Evolutionary conservation across 139 green algal species (phyloP).

Genomic region (Tetratostichococcus sp.): DNA sequence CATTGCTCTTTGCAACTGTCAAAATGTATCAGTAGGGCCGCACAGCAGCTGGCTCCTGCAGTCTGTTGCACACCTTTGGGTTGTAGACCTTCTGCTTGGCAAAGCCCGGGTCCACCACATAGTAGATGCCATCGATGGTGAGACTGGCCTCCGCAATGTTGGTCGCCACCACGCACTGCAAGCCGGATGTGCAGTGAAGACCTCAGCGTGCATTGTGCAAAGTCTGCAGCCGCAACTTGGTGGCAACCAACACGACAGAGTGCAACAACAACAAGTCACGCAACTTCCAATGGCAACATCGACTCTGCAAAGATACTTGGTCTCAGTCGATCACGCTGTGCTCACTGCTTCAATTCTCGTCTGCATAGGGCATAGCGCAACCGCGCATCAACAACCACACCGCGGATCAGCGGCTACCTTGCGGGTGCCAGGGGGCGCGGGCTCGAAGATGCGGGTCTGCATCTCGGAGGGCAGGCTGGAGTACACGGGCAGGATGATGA

Average conservation of each 20-base stretch:
- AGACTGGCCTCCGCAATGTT: conserved; percentile 98
- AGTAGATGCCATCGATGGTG: conserved; percentile 99
- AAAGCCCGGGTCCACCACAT: conserved; percentile 89
- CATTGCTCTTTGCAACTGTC: too few species aligned
- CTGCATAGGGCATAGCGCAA: too few species aligned
- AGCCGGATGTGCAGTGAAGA: background rate
- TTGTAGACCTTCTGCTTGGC: conserved; percentile 73
- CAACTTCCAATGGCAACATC: too few species aligned
- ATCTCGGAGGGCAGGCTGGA: conserved; percentile 72
- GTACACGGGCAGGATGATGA: conserved; percentile 96
- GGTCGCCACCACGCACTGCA: conserved; percentile 85
- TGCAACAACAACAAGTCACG: too few species aligned
- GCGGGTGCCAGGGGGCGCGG: conserved; percentile 80
- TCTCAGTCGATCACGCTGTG: too few species aligned
- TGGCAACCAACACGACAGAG: too few species aligned
- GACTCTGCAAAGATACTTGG: too few species aligned
- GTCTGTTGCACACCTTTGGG: conserved; percentile 40
- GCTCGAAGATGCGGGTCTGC: conserved; percentile 96
- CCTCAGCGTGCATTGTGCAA: too few species aligned
- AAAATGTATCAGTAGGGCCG: too few species aligned
- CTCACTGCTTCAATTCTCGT: too few species aligned
- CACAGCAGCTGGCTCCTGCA: too few species aligned
- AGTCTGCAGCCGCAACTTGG: too few species aligned
- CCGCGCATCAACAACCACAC: conserved; percentile 1
- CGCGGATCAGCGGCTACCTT: conserved; percentile 70